Conservation (phyloP, 2,329 filamentous ascomycete genomes). For the Fusarium continuum region DNA sequence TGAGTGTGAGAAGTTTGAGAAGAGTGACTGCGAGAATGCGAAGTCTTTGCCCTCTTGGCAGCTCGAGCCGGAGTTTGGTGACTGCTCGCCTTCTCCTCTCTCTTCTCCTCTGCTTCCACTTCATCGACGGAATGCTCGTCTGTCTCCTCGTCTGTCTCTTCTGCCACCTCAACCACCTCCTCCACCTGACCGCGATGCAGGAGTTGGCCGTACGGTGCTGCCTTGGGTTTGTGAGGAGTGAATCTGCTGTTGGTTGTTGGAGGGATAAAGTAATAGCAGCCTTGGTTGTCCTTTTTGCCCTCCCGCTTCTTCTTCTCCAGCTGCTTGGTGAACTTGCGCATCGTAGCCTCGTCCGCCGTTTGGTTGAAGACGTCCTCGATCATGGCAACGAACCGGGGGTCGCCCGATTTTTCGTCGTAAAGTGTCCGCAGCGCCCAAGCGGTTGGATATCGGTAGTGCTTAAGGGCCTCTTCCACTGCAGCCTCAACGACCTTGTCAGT, state of each 20-base stretch:
- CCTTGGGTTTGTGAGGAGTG: constrained; percentile 56
- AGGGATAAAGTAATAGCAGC: constrained; percentile 64
- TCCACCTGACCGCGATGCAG: constrained; percentile 49
- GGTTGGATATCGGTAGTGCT: constrained; percentile 66
- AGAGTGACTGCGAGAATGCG: constrained; percentile 40
- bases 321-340: constrained; percentile 61
- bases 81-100: constrained; percentile 11
- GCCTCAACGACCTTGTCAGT: constrained; percentile 63
- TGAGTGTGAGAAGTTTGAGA: constrained; percentile 21
- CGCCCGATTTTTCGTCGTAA: constrained; percentile 65
- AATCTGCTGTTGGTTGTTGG: constrained; percentile 55
- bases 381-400: constrained; percentile 64
- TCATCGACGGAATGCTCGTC: constrained; percentile 15
- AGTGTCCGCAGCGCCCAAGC: constrained; percentile 69
- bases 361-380: constrained; percentile 67
- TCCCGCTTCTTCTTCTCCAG: constrained; percentile 65
- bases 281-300: constrained; percentile 62
- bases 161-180: constrained; percentile 25
- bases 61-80: constrained; percentile 39
- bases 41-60: constrained; percentile 51
- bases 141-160: constrained; percentile 6
- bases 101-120: constrained; percentile 16
- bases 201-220: constrained; percentile 61
- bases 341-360: constrained; percentile 62
- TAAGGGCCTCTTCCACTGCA: constrained; percentile 67